Percentiles rank a stretch among this genome's conserved stretches.
Evolutionary conservation across 345 rosid genomes (phyloP).

Genomic region (Mallotus nudiflorus): DNA sequence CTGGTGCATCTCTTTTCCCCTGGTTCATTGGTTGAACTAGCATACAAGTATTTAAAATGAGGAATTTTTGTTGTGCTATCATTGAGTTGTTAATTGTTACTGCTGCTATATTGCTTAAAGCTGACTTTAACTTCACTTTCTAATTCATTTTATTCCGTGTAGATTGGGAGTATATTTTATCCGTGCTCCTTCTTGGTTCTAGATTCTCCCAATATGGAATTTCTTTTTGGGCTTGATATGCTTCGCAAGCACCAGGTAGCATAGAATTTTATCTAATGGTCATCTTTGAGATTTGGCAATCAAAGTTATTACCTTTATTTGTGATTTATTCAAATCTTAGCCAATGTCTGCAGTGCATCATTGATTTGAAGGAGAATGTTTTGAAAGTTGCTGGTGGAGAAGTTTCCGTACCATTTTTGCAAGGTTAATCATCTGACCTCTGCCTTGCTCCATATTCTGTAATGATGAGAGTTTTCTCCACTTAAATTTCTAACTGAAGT

Average conservation of each 20-base stretch:
- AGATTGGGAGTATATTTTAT: slow-evolving; percentile 88
- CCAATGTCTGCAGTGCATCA: slow-evolving; percentile 63
- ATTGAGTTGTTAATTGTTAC: neutral
- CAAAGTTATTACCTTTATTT: slow-evolving; percentile 2
- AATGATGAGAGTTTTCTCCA: neutral
- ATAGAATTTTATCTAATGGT: slow-evolving; percentile 9
- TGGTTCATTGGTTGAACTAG: no score
- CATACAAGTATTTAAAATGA: no score
- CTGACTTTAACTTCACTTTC: neutral
- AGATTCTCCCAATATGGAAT: slow-evolving; percentile 97
- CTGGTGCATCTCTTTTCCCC: no score
- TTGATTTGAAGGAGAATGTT: slow-evolving; percentile 88
- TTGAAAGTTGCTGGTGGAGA: slow-evolving; percentile 95
- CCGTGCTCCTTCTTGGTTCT: slow-evolving; percentile 91
- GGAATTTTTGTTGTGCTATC: neutral
- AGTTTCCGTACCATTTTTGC: slow-evolving; percentile 95
- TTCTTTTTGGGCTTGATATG: slow-evolving; percentile 98
- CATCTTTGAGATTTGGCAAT: neutral
- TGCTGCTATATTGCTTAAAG: slow-evolving; percentile 7
- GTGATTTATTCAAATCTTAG: slow-evolving; percentile 17
- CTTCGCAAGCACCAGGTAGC: slow-evolving; percentile 98
- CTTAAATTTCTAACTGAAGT: slow-evolving; percentile 5
- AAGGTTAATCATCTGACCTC: slow-evolving; percentile 50
- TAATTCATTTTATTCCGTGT: slow-evolving; percentile 13
- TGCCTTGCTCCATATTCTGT: neutral